Evolutionary conservation across 2,329 filamentous ascomycete genomes (phyloP).

Genomic region (Amauroascus verrucosus): DNA sequence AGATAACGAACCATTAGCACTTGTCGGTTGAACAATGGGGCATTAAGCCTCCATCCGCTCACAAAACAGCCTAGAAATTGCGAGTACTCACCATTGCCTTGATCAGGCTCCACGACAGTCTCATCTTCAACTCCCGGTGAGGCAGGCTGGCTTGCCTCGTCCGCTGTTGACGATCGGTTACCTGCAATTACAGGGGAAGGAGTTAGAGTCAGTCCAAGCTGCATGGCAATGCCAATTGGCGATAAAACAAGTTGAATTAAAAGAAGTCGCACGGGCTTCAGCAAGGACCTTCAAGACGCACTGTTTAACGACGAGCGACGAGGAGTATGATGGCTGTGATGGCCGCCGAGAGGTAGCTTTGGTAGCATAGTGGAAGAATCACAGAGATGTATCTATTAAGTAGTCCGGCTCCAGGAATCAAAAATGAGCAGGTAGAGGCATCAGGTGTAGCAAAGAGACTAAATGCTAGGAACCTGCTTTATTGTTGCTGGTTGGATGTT

Average conservation of each 20-base stretch:
- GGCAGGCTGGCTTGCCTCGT: constrained; percentile 38
- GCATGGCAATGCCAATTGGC: not conserved
- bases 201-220: constrained; percentile 2
- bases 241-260: not conserved
- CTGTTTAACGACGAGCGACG: constrained; percentile 31
- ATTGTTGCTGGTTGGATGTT: not conserved
- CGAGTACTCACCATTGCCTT: constrained; percentile 69
- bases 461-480: not conserved
- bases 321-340: constrained; percentile 23
- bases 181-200: constrained; percentile 25
- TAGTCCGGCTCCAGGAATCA: not conserved
- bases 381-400: not conserved
- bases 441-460: not conserved
- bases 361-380: constrained; percentile 23
- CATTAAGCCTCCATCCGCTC: not conserved
- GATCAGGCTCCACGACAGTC: constrained; percentile 74
- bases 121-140: constrained; percentile 56
- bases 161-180: constrained; percentile 44
- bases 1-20: constrained; percentile 2
- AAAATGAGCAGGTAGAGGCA: not conserved
- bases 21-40: not conserved
- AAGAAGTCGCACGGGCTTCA: constrained; percentile 6
- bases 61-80: not conserved
- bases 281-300: constrained; percentile 21
- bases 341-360: constrained; percentile 13